phyloP scores from a whole-genome alignment of 805 yeast genomes.

The Pichia cabralensis region DNA sequence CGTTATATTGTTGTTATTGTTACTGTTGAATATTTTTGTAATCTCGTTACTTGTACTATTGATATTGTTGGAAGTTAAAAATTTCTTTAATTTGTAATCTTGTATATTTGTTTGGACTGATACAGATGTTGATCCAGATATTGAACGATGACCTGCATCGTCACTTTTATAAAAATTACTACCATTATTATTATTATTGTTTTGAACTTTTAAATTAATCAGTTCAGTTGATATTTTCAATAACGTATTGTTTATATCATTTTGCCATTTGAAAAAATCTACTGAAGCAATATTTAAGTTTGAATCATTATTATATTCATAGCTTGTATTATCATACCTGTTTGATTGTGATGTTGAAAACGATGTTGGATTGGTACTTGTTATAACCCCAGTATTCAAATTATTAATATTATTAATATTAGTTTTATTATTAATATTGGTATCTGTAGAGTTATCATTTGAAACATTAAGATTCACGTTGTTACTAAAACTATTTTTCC shows the following conservation, averaged over 20 bases:
- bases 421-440: neutral
- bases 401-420: neutral
- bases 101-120: conserved; percentile 2
- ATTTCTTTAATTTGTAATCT: conserved; percentile 4
- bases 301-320: too few species aligned
- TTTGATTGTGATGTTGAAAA: conserved; percentile 12
- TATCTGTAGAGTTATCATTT: neutral
- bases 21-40: too few species aligned
- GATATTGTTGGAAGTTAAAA: neutral
- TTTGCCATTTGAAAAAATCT: conserved; percentile 44
- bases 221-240: conserved; percentile 35
- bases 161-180: too few species aligned
- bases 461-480: neutral
- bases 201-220: conserved; percentile 11
- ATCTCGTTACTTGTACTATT: conserved; percentile 1
- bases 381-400: too few species aligned
- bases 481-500: conserved; percentile 7
- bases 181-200: too few species aligned
- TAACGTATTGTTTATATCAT: conserved; percentile 39
- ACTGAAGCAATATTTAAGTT: too few species aligned
- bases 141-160: conserved; percentile 5
- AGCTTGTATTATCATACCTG: too few species aligned
- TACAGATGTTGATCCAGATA: conserved; percentile 8
- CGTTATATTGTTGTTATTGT: too few species aligned
- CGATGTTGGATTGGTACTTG: neutral